Conservation (phyloP, 352 stramenopile genomes). For the Phytophthora aleatoria region DNA sequence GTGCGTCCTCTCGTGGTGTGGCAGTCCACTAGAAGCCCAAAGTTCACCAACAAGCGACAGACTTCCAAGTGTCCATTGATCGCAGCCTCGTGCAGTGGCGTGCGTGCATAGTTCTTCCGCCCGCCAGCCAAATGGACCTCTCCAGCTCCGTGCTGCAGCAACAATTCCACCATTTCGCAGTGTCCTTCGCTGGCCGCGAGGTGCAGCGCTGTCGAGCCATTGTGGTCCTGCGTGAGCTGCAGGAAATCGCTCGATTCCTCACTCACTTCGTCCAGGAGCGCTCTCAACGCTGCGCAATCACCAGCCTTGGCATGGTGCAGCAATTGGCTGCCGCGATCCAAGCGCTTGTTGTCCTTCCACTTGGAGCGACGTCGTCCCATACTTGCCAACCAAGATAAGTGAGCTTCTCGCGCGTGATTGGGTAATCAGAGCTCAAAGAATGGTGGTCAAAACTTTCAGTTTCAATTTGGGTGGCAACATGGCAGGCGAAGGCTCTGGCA, state of each 20-base stretch:
- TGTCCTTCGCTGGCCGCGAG: slow-evolving; percentile 67
- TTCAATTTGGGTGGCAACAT: slow-evolving; percentile 15
- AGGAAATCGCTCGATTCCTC: slow-evolving; percentile 45
- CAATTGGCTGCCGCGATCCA: slow-evolving; percentile 45
- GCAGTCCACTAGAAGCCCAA: slow-evolving; percentile 70
- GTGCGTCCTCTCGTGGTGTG: slow-evolving; percentile 80
- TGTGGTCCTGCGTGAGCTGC: slow-evolving; percentile 73
- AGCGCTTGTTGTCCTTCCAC: slow-evolving; percentile 57
- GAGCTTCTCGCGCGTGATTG: slow-evolving; percentile 29
- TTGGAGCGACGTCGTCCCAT: slow-evolving; percentile 77
- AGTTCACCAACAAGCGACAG: slow-evolving; percentile 56
- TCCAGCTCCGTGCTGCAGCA: slow-evolving; percentile 56
- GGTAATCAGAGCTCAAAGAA: slow-evolving; percentile 11
- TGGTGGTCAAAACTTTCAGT: slow-evolving; percentile 2
- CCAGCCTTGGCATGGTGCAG: slow-evolving; percentile 57
- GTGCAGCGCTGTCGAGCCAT: slow-evolving; percentile 64
- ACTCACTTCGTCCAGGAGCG: slow-evolving; percentile 30
- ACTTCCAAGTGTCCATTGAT: slow-evolving; percentile 63
- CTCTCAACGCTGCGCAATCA: slow-evolving; percentile 36
- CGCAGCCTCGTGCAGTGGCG: slow-evolving; percentile 75
- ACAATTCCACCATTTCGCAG: slow-evolving; percentile 42
- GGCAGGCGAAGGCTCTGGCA: neutral
- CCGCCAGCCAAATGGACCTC: slow-evolving; percentile 66
- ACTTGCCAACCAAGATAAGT: slow-evolving; percentile 20
- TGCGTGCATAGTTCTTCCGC: slow-evolving; percentile 68